Conservation (phyloP, 495 filamentous ascomycete species). For the Sabuloglossum arenarium region DNA sequence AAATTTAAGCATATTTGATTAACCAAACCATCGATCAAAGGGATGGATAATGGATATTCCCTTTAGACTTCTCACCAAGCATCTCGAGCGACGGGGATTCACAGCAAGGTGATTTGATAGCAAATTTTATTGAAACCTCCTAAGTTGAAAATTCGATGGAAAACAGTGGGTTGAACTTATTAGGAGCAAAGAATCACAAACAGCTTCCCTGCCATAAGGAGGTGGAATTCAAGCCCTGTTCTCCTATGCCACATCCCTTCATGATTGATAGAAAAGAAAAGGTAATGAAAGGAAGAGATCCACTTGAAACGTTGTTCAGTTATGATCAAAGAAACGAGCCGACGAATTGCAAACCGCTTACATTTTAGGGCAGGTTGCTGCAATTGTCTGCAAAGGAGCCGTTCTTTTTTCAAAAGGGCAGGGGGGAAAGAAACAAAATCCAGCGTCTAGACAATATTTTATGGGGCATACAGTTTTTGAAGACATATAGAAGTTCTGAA, state of each 20-base stretch:
- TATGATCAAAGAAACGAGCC: background rate
- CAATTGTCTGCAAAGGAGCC: background rate
- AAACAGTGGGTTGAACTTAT: background rate
- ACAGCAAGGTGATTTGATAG: background rate
- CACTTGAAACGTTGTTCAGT: background rate
- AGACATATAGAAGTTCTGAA: background rate
- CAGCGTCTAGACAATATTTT: background rate
- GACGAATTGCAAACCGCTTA: background rate
- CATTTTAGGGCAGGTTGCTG: background rate
- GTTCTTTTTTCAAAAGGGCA: background rate
- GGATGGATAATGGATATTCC: too few relatives aligned
- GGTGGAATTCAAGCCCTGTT: background rate
- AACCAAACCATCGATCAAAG: too few relatives aligned
- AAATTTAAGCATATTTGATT: too few relatives aligned
- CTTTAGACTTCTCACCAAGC: too few relatives aligned
- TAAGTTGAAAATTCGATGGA: background rate
- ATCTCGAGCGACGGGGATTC: background rate
- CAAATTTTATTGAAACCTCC: background rate
- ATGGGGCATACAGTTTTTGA: background rate
- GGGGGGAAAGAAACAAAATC: constrained; percentile 1
- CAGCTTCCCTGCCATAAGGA: background rate
- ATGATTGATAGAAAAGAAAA: background rate
- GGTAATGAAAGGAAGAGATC: constrained; percentile 1
- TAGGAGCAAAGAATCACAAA: background rate
- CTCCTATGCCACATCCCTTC: background rate